Percentiles rank a stretch among this genome's conserved stretches.
Conservation (phyloP, 2,329 filamentous ascomycete genomes). For the Talaromyces atroroseus region DNA sequence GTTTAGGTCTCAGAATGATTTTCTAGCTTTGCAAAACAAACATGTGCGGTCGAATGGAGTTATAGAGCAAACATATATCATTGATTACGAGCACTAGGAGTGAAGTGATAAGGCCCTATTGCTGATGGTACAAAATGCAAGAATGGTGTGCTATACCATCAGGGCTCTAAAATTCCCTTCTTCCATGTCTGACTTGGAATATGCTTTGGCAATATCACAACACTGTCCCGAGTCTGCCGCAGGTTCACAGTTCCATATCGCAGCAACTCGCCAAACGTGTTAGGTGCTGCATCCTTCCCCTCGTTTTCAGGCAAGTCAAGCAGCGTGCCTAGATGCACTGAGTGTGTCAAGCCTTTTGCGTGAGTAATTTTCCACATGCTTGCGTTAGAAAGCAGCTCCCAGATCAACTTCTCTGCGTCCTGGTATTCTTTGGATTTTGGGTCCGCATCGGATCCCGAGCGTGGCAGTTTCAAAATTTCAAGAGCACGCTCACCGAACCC, state of each 20-base stretch:
- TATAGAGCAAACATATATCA: no score
- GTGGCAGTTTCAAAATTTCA: background rate
- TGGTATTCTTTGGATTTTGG: slow-evolving; percentile 18
- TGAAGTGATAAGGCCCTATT: no score
- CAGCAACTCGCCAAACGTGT: slow-evolving; percentile 34
- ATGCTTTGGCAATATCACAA: background rate
- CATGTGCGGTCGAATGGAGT: no score
- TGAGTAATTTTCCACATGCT: slow-evolving; percentile 35
- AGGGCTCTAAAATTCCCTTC: slow-evolving; percentile 8
- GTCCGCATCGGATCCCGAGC: slow-evolving; percentile 15
- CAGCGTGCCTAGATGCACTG: slow-evolving; percentile 23
- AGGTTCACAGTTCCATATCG: slow-evolving; percentile 32
- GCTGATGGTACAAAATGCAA: no score
- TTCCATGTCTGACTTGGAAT: slow-evolving; percentile 5
- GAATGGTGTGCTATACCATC: no score
- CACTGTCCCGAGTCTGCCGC: slow-evolving; percentile 28
- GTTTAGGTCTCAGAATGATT: no score
- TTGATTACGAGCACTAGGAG: no score
- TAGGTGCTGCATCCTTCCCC: slow-evolving; percentile 25
- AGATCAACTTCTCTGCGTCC: slow-evolving; percentile 22
- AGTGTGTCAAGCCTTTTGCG: slow-evolving; percentile 24
- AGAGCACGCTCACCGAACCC: slow-evolving; percentile 6
- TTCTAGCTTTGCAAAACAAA: no score
- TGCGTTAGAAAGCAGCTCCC: slow-evolving; percentile 27
- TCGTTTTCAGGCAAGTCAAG: slow-evolving; percentile 29